Evolutionary conservation across 1,284 basidiomycete genomes (phyloP).

Genomic region (Crocinoboletus sp.): DNA sequence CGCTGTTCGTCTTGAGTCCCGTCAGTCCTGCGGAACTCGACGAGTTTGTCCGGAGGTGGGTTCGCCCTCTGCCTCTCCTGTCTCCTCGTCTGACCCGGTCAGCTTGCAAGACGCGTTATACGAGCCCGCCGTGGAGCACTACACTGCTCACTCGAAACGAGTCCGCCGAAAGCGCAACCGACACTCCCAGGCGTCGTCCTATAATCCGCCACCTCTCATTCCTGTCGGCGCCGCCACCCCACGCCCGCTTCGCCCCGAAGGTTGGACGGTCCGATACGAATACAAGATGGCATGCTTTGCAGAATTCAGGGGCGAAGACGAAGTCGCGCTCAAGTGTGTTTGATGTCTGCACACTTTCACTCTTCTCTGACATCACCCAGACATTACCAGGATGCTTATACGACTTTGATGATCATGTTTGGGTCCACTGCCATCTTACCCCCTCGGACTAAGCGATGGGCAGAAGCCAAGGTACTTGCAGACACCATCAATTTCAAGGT

Average conservation of each 20-base stretch:
- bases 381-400: constrained; percentile 91
- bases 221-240: constrained; percentile 39
- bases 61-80: neutral
- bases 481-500: constrained; percentile 91
- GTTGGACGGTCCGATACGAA: constrained; percentile 96
- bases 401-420: constrained; percentile 80
- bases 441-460: constrained; percentile 95
- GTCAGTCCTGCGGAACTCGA: constrained; percentile 77
- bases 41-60: constrained; percentile 79
- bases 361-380: constrained; percentile 36
- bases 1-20: constrained; percentile 92
- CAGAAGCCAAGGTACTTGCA: constrained; percentile 94
- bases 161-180: constrained; percentile 86
- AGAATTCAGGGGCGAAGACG: constrained; percentile 88
- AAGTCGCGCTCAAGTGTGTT: constrained; percentile 78
- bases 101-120: constrained; percentile 86
- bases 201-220: constrained; percentile 39
- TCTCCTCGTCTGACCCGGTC: constrained; percentile 11
- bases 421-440: constrained; percentile 80
- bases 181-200: constrained; percentile 52
- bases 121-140: constrained; percentile 89
- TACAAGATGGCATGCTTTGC: constrained; percentile 97
- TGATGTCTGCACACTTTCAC: constrained; percentile 11
- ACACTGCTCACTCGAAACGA: constrained; percentile 87
- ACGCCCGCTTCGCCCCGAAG: constrained; percentile 72